A percentile compares a stretch with the other conserved stretches of the same genome.
Conservation (phyloP, 495 filamentous ascomycete genomes). For the Neurospora intermedia region DNA sequence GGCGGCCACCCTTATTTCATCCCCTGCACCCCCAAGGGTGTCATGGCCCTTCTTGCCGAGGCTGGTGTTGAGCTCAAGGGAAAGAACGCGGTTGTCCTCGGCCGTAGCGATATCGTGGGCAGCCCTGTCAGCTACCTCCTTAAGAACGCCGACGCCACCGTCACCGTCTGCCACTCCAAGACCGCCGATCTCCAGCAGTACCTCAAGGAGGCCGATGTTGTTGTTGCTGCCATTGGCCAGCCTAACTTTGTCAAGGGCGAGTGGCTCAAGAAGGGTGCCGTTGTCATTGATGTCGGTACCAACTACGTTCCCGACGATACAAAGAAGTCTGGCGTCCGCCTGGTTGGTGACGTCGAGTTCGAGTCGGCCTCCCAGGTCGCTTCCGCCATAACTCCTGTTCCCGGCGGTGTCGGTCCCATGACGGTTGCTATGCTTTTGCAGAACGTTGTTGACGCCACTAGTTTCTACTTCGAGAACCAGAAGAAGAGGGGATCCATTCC, state of each 20-base stretch:
- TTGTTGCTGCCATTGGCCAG: constrained; percentile 86
- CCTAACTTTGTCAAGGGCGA: constrained; percentile 84
- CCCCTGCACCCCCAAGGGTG: constrained; percentile 92
- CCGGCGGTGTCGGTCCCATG: constrained; percentile 95
- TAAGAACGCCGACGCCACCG: constrained; percentile 91
- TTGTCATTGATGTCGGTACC: constrained; percentile 96
- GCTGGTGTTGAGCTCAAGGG: constrained; percentile 73
- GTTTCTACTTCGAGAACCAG: constrained; percentile 68
- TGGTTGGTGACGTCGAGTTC: constrained; percentile 95
- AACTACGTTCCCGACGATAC: constrained; percentile 93
- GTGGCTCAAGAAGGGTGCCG: constrained; percentile 85
- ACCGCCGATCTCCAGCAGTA: constrained; percentile 60
- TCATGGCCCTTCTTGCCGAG: constrained; percentile 84
- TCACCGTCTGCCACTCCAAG: constrained; percentile 89
- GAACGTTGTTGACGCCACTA: constrained; percentile 82
- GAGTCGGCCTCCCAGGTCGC: constrained; percentile 77
- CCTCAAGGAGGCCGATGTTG: constrained; percentile 75
- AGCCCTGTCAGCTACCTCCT: constrained; percentile 92
- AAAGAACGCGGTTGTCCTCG: constrained; percentile 90
- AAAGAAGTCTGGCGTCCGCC: constrained; percentile 82
- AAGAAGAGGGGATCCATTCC: constrained; percentile 66
- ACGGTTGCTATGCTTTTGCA: constrained; percentile 94
- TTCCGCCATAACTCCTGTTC: constrained; percentile 93
- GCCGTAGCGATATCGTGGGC: constrained; percentile 93
- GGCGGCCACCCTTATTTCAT: constrained; percentile 78